A percentile compares a stretch with the other conserved stretches of the same genome.
Evolutionary conservation across 2,329 filamentous ascomycete genomes (phyloP).

Genomic region (Monilinia polystroma): DNA sequence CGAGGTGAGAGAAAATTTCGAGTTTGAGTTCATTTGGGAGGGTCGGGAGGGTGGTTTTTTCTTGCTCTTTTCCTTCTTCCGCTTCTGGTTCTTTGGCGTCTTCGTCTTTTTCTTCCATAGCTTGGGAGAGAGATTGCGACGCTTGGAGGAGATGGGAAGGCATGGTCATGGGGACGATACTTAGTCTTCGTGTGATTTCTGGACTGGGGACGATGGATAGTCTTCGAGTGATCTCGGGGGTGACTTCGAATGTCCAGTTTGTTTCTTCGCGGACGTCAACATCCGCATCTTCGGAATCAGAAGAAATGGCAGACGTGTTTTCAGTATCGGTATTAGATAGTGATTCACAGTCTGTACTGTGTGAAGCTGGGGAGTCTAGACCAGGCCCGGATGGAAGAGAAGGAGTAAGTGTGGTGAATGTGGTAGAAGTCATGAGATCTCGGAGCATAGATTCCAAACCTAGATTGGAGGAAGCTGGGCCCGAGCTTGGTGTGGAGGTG

Average conservation of each 20-base stretch:
- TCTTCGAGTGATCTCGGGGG: slow-evolving; percentile 19
- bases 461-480: neutral
- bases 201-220: slow-evolving; percentile 27
- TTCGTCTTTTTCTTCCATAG: slow-evolving; percentile 32
- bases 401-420: neutral
- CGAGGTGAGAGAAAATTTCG: slow-evolving; percentile 59
- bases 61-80: slow-evolving; percentile 26
- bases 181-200: slow-evolving; percentile 29
- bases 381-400: neutral
- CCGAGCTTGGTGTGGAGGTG: slow-evolving; percentile 12
- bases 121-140: slow-evolving; percentile 25
- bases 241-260: slow-evolving; percentile 20
- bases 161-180: slow-evolving; percentile 5
- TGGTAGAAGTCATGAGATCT: slow-evolving; percentile 9
- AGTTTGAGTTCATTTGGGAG: slow-evolving; percentile 61
- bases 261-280: neutral
- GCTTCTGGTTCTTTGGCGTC: slow-evolving; percentile 17
- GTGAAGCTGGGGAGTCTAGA: slow-evolving; percentile 21
- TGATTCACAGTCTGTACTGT: slow-evolving; percentile 29
- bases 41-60: slow-evolving; percentile 25
- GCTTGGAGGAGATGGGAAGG: slow-evolving; percentile 13
- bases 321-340: slow-evolving; percentile 33
- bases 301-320: slow-evolving; percentile 19
- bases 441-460: slow-evolving; percentile 9
- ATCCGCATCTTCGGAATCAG: slow-evolving; percentile 13